Evolutionary conservation across 148 eudicot species (phyloP).

Genomic region (Camellia lanceoleosa): DNA sequence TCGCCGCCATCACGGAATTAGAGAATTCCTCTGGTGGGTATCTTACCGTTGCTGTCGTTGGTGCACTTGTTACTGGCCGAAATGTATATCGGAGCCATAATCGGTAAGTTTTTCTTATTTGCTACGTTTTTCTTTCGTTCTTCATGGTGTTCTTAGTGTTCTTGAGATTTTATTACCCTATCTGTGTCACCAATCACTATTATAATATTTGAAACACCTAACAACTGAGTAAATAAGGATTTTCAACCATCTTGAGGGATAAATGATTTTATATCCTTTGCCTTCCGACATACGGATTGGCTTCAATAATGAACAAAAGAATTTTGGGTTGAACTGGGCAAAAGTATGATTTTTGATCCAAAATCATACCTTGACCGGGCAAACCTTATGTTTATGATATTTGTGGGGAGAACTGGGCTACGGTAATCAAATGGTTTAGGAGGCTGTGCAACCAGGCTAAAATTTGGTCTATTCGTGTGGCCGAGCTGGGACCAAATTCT

Average conservation of each 20-base stretch:
- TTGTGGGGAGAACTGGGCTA: background rate
- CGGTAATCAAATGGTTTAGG: background rate
- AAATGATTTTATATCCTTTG: background rate
- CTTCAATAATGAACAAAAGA: background rate
- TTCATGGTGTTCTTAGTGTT: background rate
- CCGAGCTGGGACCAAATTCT: too few relatives aligned
- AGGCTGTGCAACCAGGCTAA: background rate
- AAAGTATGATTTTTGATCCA: too few relatives aligned
- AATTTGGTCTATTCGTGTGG: background rate
- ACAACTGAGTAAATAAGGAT: background rate
- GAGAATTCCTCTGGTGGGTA: background rate
- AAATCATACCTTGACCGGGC: background rate
- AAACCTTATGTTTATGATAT: too few relatives aligned
- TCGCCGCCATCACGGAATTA: background rate
- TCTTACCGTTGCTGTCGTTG: background rate
- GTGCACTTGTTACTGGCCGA: background rate
- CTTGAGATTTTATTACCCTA: background rate
- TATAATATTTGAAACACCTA: too few relatives aligned
- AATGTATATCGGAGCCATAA: background rate
- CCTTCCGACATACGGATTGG: background rate
- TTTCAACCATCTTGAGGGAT: background rate
- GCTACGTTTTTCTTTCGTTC: background rate
- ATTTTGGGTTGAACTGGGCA: too few relatives aligned
- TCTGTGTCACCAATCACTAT: background rate
- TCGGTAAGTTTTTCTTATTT: background rate